phyloP scores from a whole-genome alignment of 805 yeast species.

The Torulaspora indica region DNA sequence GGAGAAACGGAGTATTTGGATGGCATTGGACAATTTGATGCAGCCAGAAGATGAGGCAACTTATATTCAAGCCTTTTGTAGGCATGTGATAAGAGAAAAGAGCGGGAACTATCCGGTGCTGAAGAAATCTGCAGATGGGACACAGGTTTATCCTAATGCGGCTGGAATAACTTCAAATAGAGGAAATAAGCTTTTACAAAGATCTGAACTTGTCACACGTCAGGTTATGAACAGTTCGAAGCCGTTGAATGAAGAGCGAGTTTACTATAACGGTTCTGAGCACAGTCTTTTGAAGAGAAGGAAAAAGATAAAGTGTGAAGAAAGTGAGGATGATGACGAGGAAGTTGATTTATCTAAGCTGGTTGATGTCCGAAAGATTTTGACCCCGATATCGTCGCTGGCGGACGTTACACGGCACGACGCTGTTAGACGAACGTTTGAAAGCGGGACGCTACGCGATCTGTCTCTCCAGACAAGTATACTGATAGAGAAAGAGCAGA shows the following conservation, averaged over 20 bases:
- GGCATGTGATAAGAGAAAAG: slow-evolving; percentile 30
- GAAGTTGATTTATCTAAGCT: slow-evolving; percentile 45
- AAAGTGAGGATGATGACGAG: slow-evolving; percentile 21
- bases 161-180: slow-evolving; percentile 45
- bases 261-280: slow-evolving; percentile 37
- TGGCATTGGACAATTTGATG: slow-evolving; percentile 6
- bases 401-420: slow-evolving; percentile 71
- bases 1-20: background rate
- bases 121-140: slow-evolving; percentile 30
- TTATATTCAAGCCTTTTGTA: slow-evolving; percentile 24
- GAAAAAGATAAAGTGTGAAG: slow-evolving; percentile 31
- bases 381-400: slow-evolving; percentile 78
- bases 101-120: slow-evolving; percentile 35
- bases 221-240: slow-evolving; percentile 38
- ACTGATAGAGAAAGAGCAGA: slow-evolving; percentile 75
- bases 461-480: slow-evolving; percentile 72
- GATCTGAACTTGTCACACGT: slow-evolving; percentile 45
- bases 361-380: slow-evolving; percentile 51
- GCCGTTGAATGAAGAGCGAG: slow-evolving; percentile 32
- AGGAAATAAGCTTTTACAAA: slow-evolving; percentile 53
- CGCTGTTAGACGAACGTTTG: slow-evolving; percentile 62
- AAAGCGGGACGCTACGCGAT: slow-evolving; percentile 48
- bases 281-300: slow-evolving; percentile 33
- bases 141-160: slow-evolving; percentile 23
- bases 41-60: slow-evolving; percentile 14